Percentiles rank a stretch among this genome's conserved stretches.
Conservation (phyloP, 2,329 filamentous ascomycete species). For the Alternaria sp. region DNA sequence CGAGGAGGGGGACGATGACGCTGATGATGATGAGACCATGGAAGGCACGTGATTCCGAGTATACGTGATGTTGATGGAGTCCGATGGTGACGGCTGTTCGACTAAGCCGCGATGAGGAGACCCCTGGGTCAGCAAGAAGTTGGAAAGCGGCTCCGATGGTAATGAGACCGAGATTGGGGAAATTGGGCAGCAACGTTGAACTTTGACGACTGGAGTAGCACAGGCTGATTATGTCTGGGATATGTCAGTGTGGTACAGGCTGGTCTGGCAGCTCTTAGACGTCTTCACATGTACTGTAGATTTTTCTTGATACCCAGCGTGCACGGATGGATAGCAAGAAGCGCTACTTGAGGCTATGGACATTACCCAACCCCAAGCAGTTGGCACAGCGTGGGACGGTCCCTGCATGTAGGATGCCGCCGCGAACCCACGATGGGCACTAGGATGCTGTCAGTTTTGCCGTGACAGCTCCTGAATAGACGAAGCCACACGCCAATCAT, state of each 20-base stretch:
- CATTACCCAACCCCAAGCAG: not conserved
- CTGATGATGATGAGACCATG: conserved; percentile 46
- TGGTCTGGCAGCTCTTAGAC: not conserved
- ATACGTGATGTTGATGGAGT: not conserved
- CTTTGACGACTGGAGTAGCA: not conserved
- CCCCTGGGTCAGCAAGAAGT: not conserved
- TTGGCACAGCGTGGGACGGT: conserved; percentile 9
- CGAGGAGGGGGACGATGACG: conserved; percentile 41
- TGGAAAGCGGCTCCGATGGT: conserved; percentile 1
- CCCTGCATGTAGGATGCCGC: conserved; percentile 21
- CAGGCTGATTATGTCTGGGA: not conserved
- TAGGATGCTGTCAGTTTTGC: conserved; percentile 11
- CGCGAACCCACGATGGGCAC: conserved; percentile 5
- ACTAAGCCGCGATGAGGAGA: not conserved
- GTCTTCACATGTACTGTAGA: conserved; percentile 1
- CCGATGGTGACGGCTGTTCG: not conserved
- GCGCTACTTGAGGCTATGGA: not conserved
- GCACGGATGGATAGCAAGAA: not conserved
- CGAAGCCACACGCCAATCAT: conserved; percentile 11
- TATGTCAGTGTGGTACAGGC: conserved; percentile 3
- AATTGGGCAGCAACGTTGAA: not conserved
- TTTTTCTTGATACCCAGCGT: conserved; percentile 8
- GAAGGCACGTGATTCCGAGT: conserved; percentile 46
- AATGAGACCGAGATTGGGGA: conserved; percentile 1
- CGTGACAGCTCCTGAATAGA: conserved; percentile 15